phyloP scores from a whole-genome alignment of 306 rosid species.

The Psophocarpus tetragonolobus region DNA sequence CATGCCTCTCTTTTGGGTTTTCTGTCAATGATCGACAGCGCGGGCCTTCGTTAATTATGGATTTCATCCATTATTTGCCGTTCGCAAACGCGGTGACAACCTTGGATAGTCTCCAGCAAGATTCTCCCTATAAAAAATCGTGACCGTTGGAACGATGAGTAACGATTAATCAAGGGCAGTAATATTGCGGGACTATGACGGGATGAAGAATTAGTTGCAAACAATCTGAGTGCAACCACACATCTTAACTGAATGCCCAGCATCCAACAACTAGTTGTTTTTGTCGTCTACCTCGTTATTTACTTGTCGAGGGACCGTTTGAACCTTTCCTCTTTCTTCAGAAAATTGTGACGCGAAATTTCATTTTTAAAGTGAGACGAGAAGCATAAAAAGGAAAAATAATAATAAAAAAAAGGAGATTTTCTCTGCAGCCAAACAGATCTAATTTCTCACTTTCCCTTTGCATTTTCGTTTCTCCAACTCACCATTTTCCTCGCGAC shows the following conservation, averaged over 20 bases:
- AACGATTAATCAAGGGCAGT: background rate
- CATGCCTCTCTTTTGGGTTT: background rate
- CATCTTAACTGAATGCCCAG: background rate
- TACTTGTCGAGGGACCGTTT: background rate
- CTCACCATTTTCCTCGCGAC: background rate
- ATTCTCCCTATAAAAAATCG: background rate
- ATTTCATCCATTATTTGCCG: background rate
- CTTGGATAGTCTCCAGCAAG: background rate
- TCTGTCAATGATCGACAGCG: background rate
- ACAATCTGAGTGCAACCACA: background rate
- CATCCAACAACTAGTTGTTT: background rate
- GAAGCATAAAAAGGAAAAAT: background rate
- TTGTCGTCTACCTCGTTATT: slow-evolving; percentile 25
- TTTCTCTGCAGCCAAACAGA: slow-evolving; percentile 35
- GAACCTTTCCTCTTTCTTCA: background rate
- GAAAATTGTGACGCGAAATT: background rate
- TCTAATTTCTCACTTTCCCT: background rate
- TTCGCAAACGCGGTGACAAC: background rate
- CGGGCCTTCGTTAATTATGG: background rate
- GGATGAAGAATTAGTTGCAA: background rate
- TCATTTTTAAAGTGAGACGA: background rate
- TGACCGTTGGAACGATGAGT: background rate
- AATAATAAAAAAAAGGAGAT: background rate
- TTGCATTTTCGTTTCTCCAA: background rate
- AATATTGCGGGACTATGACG: background rate